Percentiles rank a stretch among this genome's conserved stretches.
Conservation (phyloP, 345 rosid genomes). For the Brassica carinata region DNA sequence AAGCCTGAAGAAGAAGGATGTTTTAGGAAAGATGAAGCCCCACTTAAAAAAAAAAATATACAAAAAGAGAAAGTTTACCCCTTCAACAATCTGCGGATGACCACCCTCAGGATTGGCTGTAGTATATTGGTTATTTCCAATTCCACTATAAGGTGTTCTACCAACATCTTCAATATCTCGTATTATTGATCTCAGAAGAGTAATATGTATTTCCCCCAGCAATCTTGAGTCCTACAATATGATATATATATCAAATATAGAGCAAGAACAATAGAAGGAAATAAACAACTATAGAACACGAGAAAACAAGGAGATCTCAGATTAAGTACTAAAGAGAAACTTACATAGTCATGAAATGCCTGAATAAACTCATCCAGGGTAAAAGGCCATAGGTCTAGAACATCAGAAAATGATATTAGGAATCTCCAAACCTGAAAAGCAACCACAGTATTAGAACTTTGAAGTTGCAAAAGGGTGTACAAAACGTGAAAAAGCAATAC, state of each 20-base stretch:
- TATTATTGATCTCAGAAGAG: conserved; percentile 74
- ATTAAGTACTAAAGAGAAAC: conserved; percentile 32
- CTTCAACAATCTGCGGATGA: conserved; percentile 91
- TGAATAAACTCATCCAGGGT: conserved; percentile 96
- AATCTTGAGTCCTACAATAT: conserved; percentile 87
- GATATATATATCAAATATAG: conserved; percentile 26
- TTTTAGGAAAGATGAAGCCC: conserved; percentile 4
- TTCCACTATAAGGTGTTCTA: conserved; percentile 73
- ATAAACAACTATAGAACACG: conserved; percentile 13
- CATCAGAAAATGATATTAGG: conserved; percentile 82
- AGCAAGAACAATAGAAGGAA: conserved; percentile 24
- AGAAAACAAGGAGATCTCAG: background rate
- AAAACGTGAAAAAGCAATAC: background rate
- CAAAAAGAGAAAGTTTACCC: conserved; percentile 55
- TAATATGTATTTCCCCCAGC: conserved; percentile 89
- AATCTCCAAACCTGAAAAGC: conserved; percentile 94
- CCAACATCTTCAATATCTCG: conserved; percentile 95
- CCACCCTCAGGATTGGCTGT: conserved; percentile 97
- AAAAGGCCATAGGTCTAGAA: conserved; percentile 97
- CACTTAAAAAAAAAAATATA: background rate
- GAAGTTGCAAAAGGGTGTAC: background rate
- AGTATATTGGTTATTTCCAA: conserved; percentile 76
- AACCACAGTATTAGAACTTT: conserved; percentile 22
- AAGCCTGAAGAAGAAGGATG: conserved; percentile 58
- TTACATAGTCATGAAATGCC: conserved; percentile 94